phyloP scores from a whole-genome alignment of 495 filamentous ascomycete species.

The Cairneyella variabilis region DNA sequence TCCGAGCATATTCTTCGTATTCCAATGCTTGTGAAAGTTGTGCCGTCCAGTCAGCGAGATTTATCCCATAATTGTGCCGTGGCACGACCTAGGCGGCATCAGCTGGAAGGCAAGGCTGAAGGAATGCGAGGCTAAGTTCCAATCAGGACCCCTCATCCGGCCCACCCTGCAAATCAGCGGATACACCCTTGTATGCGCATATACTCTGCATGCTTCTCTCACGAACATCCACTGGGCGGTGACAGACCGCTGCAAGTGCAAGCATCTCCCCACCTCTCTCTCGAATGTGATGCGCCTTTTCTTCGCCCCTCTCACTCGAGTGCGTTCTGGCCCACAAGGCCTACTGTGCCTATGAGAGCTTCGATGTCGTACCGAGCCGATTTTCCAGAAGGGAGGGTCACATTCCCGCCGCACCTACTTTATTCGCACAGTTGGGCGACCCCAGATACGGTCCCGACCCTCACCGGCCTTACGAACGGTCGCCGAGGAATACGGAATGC shows the following conservation, averaged over 20 bases:
- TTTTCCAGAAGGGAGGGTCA: not conserved
- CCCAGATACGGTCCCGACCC: not conserved
- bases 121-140: not conserved
- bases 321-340: not conserved
- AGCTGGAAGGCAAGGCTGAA: constrained; percentile 7
- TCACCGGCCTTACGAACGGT: not conserved
- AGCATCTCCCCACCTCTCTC: constrained; percentile 7
- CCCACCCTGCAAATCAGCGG: constrained; percentile 1
- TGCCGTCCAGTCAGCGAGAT: not conserved
- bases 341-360: not conserved
- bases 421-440: constrained; percentile 1
- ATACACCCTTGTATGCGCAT: not conserved
- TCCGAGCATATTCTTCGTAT: not conserved
- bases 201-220: too few relatives aligned
- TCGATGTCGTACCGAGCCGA: too few relatives aligned
- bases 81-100: not conserved
- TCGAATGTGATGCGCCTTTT: not conserved
- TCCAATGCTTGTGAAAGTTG: not conserved
- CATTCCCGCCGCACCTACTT: not conserved
- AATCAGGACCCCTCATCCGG: not conserved
- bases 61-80: not conserved
- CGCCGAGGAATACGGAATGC: not conserved
- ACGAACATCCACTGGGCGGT: too few relatives aligned
- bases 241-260: constrained; percentile 10
- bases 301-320: not conserved